Evolutionary conservation across 2,329 filamentous ascomycete genomes (phyloP), one percentile per base, ranked within the genome.

Genomic region (Aspergillus jensenii): DNA sequence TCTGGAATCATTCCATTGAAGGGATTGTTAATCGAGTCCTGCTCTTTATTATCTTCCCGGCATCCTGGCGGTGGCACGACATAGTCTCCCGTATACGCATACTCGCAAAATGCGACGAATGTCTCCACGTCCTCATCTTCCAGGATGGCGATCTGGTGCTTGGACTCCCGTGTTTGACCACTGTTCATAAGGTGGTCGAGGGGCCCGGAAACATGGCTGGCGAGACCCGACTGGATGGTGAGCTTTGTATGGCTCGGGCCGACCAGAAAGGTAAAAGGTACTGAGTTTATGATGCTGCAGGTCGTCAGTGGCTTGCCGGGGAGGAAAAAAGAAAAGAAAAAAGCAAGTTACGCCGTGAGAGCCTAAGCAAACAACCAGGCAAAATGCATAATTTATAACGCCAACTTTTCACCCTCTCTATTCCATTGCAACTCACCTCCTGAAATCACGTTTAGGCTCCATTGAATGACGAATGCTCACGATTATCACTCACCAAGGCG

Each of bases 81-180:
- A 59, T 81, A 82, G 52, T 80, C 72, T 9, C 79, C 78, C 0
- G 76, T 81, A 58, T 82, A 82, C 12, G 78, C 78, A 70, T 77
- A 82, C 60, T 82, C 75, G 59, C 74, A 77, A 62, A 82, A 81
- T 2, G 74, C 75, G 27, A 77, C 69, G 58, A 82, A 82, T 2
- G 79, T 81, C 45, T 77, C 74, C 12, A 79, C 78, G 58, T 81
- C 78, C 48, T 79, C 73, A 4, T 81, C 77, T 51, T 79, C 76
- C 57, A 79, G 62, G 17, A 77, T 70, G 12, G 74, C 77, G 33
- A 76, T 73, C 11, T 73, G 70, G 43, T 76, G 73, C 39, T 70
- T 72, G 3, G 78, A 78, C 61, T 81, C 79, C 39, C 74, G 72
- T 51, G 78, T 79, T 23, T 75, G 68, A 43, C 77, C 76, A 63